phyloP scores from a whole-genome alignment of 2,329 filamentous ascomycete genomes.

The Phialocephala subalpina region DNA sequence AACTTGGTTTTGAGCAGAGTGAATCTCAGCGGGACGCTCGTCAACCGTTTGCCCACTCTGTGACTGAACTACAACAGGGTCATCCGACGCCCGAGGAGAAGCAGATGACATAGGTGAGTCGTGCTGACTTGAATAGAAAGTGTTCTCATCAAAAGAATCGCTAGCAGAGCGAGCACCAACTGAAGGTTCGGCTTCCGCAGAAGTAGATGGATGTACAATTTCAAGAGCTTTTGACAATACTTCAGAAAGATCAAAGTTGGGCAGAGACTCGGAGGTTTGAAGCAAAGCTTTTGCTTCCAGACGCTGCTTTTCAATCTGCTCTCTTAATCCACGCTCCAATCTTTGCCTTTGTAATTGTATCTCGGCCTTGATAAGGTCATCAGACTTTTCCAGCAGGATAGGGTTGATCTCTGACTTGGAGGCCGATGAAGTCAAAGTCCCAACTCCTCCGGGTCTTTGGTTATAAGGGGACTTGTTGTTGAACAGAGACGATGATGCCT shows the following conservation, averaged over 20 bases:
- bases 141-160: constrained; percentile 92
- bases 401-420: constrained; percentile 78
- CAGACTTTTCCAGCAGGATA: constrained; percentile 85
- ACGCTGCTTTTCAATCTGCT: constrained; percentile 75
- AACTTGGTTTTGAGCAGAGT: constrained; percentile 34
- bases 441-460: constrained; percentile 42
- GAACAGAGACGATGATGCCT: too few species aligned
- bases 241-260: constrained; percentile 75
- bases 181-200: constrained; percentile 64
- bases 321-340: constrained; percentile 78
- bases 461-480: constrained; percentile 35
- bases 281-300: constrained; percentile 51
- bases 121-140: constrained; percentile 94
- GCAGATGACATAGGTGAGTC: constrained; percentile 72
- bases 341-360: constrained; percentile 80
- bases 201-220: constrained; percentile 70
- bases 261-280: constrained; percentile 58
- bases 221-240: constrained; percentile 76
- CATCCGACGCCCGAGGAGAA: constrained; percentile 43
- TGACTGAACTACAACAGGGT: constrained; percentile 34
- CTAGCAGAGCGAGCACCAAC: constrained; percentile 67
- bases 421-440: constrained; percentile 47
- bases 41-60: constrained; percentile 35
- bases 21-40: constrained; percentile 29
- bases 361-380: constrained; percentile 84